A percentile compares a stretch with the other conserved stretches of the same genome.
Evolutionary conservation across 2,329 filamentous ascomycete genomes (phyloP).

Genomic region (Emergomyces pasteurianus): DNA sequence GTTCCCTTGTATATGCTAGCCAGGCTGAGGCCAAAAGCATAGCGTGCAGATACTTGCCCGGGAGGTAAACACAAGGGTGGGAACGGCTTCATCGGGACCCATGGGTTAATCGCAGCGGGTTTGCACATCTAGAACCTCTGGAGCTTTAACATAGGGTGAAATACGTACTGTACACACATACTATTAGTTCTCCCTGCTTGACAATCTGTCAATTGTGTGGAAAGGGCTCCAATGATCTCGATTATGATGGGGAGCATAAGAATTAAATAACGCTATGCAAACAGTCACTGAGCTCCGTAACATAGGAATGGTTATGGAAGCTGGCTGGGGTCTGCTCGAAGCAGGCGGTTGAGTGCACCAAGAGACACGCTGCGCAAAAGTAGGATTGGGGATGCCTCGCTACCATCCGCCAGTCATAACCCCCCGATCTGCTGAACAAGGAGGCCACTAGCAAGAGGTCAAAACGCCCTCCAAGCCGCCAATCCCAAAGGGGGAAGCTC

Average conservation of each 20-base stretch:
- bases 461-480: not conserved
- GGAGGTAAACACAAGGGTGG: not conserved
- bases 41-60: not conserved
- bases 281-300: not conserved
- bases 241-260: too few relatives aligned
- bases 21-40: not conserved
- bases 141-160: not conserved
- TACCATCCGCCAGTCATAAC: not conserved
- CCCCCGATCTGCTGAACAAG: too few relatives aligned
- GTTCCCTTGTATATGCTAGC: not conserved
- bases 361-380: not conserved
- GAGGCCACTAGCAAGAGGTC: conserved; percentile 2
- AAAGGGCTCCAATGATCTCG: too few relatives aligned
- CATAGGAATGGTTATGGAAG: not conserved
- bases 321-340: not conserved
- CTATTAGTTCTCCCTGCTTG: too few relatives aligned
- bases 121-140: not conserved
- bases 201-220: too few relatives aligned
- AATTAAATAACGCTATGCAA: too few relatives aligned
- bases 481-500: not conserved
- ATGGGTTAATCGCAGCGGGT: too few relatives aligned
- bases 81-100: not conserved
- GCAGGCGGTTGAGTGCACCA: not conserved
- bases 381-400: not conserved
- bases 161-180: too few relatives aligned